Conservation (phyloP, 2,329 filamentous ascomycete genomes). For the Paracorniculantispora psalliotae region DNA sequence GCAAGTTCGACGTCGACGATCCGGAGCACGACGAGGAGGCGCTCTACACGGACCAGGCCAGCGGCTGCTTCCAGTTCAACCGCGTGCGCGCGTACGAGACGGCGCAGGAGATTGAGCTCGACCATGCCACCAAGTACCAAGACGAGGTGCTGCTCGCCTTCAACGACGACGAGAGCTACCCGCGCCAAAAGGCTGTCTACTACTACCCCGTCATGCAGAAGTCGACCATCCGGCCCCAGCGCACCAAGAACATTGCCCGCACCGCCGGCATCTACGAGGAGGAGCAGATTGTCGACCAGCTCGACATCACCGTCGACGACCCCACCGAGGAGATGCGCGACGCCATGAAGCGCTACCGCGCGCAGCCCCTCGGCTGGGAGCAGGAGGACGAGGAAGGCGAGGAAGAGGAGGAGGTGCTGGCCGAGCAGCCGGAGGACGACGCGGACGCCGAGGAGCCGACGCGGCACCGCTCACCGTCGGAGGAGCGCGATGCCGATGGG, state of each 20-base stretch:
- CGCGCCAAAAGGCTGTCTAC: slow-evolving; percentile 54
- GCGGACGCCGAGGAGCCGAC: slow-evolving; percentile 23
- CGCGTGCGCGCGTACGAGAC: slow-evolving; percentile 62
- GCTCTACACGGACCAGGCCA: slow-evolving; percentile 49
- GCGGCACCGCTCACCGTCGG: slow-evolving; percentile 25
- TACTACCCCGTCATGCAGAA: slow-evolving; percentile 67
- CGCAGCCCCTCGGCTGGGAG: slow-evolving; percentile 46
- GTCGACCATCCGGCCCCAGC: slow-evolving; percentile 56
- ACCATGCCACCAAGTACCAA: slow-evolving; percentile 56
- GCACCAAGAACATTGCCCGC: slow-evolving; percentile 58
- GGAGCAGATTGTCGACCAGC: slow-evolving; percentile 49
- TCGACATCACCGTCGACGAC: slow-evolving; percentile 51
- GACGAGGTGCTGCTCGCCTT: slow-evolving; percentile 59
- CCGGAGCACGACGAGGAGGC: slow-evolving; percentile 47
- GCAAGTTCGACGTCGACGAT: slow-evolving; percentile 55
- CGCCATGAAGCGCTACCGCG: slow-evolving; percentile 49
- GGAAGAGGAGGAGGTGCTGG: slow-evolving; percentile 22
- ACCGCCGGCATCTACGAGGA: slow-evolving; percentile 43
- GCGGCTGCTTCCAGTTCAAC: slow-evolving; percentile 55
- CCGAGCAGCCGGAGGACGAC: slow-evolving; percentile 3
- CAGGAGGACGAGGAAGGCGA: slow-evolving; percentile 34
- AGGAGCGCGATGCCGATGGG: slow-evolving; percentile 40
- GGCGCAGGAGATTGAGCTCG: slow-evolving; percentile 50
- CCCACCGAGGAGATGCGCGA: slow-evolving; percentile 48
- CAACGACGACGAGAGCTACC: slow-evolving; percentile 47